Evolutionary conservation across 202 grass and related monocot species (phyloP).

Genomic region (Brachypodium distachyon): DNA sequence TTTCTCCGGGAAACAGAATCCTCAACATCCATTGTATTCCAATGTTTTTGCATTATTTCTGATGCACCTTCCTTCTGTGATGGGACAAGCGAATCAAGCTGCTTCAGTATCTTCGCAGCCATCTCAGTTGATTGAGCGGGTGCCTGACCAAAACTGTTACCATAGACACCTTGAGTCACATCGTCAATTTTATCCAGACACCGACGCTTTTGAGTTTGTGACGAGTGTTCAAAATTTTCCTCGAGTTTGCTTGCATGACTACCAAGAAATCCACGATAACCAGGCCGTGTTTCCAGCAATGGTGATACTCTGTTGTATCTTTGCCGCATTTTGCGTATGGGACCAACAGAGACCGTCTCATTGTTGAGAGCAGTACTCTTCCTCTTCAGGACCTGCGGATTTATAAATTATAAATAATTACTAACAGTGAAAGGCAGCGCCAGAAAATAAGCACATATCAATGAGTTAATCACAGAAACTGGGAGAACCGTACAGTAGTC

Average conservation of each 20-base stretch:
- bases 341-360: constrained; percentile 20
- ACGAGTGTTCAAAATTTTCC: constrained; percentile 1
- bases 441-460: background rate
- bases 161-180: background rate
- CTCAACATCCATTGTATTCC: background rate
- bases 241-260: constrained; percentile 17
- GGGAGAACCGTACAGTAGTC: background rate
- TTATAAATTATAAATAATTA: background rate
- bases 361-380: constrained; percentile 33
- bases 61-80: constrained; percentile 15
- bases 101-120: constrained; percentile 42
- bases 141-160: constrained; percentile 6
- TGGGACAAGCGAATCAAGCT: constrained; percentile 47
- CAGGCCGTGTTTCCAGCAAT: constrained; percentile 18
- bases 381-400: constrained; percentile 37
- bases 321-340: constrained; percentile 29
- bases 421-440: background rate
- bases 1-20: constrained; percentile 22
- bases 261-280: constrained; percentile 14
- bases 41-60: constrained; percentile 10
- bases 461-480: background rate
- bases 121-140: constrained; percentile 40
- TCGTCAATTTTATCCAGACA: constrained; percentile 8
- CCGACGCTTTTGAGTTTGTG: constrained; percentile 15
- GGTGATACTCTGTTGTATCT: constrained; percentile 34